A percentile compares a stretch with the other conserved stretches of the same genome.
phyloP scores from a whole-genome alignment of 176 grass and related monocot species.

The Cocos nucifera region DNA sequence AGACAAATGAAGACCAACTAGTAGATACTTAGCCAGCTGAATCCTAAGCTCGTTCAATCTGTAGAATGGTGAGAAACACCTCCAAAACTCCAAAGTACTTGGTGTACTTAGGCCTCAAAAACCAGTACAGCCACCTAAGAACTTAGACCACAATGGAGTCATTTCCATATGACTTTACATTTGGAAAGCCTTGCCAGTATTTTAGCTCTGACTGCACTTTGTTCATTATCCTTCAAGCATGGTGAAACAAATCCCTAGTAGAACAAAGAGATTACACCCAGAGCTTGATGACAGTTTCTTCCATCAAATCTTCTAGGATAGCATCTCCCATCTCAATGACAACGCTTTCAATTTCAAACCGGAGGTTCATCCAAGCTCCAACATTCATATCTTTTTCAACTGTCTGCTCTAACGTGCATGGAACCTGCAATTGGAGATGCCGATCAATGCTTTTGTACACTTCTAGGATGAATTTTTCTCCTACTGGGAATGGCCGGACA shows the following conservation, averaged over 20 bases:
- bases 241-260: neutral
- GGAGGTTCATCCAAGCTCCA: constrained; percentile 50
- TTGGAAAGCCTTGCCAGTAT: constrained; percentile 10
- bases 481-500: constrained; percentile 23
- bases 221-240: constrained; percentile 10
- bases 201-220: constrained; percentile 14
- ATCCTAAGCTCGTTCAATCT: too few species aligned
- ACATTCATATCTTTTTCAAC: constrained; percentile 47
- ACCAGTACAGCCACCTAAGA: too few species aligned
- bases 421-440: constrained; percentile 39
- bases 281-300: constrained; percentile 62
- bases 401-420: constrained; percentile 55
- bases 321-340: constrained; percentile 54
- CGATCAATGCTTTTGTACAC: constrained; percentile 43
- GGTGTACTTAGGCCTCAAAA: too few species aligned
- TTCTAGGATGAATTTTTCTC: constrained; percentile 53
- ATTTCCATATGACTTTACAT: too few species aligned
- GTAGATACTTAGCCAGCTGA: too few species aligned
- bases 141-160: too few species aligned
- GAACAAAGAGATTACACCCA: constrained; percentile 36
- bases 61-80: too few species aligned
- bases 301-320: constrained; percentile 65
- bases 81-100: too few species aligned
- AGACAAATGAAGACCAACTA: too few species aligned
- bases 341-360: constrained; percentile 57